Evolutionary conservation across 1,284 basidiomycete genomes (phyloP), one percentile per base, ranked within the genome.

Genomic region (Ganoderma lucidum): DNA sequence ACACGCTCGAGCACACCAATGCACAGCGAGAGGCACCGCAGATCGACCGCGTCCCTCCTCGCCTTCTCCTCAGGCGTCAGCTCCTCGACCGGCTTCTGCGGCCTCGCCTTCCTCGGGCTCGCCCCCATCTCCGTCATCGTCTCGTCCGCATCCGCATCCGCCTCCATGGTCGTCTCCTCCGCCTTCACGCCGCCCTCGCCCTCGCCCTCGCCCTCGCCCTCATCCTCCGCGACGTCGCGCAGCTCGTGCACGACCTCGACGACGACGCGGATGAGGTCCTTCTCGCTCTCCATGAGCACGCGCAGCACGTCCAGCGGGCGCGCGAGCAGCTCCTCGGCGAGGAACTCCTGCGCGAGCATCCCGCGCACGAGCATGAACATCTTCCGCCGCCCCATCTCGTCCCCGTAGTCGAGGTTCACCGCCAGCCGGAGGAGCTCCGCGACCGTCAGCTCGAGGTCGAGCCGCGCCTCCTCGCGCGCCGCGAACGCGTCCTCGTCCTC

Each of bases 211-310:
- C 78, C 76, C 10, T 81, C 45, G 45, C 45, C 83, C 3, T 65
- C 66, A 3, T 65, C 66, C 17, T 86, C 85, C 6, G 88, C 88
- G 4, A 83, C 82, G 75, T 95, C 93, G 19, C 96, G 86, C 17
- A 97, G 84, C 70, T 96, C 94, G 64, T 96, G 93, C 3, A 98
- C 92, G 30, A 98, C 91, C 76, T 99, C 97, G 30, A 99, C 97
- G 2, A 98, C 91, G 39, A 99, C 90, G 1, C 96, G 91, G 78
- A 99, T 96, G 62, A 99, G 87, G 78, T 99, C 97, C 14, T 92
- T 86, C 81, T 99, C 97, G 41, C 89, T 93, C 3, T 93, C 88
- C 41, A 93, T 91, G 44, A 98, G 92, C 76, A 91, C 92, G 72
- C 92, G 89, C 60, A 99, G 83, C 12, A 99, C 91, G 77, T 99